These are phyloP conservation scores for Smithsoniella earleae DNA, from an alignment of 163 green algal genomes.

Conservation along the genomic window DNA sequence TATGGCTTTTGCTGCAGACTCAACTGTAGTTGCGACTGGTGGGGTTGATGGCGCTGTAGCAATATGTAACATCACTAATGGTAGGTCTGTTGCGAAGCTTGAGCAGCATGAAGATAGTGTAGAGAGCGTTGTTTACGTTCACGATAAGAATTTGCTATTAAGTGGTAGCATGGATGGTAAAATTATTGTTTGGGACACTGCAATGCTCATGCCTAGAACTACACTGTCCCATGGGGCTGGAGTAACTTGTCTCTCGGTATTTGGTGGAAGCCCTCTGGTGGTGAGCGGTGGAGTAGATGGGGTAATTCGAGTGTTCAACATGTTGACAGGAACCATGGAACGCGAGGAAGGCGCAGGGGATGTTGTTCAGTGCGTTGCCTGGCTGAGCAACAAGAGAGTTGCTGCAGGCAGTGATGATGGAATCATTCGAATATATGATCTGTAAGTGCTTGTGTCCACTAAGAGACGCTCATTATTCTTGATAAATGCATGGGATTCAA, in stretches of 20 bases:
- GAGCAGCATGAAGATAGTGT: conserved; percentile 67
- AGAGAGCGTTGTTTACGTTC: conserved; percentile 60
- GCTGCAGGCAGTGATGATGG: neutral
- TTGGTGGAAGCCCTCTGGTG: neutral
- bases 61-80: conserved; percentile 56
- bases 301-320: neutral
- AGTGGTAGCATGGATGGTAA: conserved; percentile 66
- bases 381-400: neutral
- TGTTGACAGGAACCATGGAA: neutral
- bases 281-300: neutral
- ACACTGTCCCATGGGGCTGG: neutral
- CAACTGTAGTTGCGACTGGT: conserved; percentile 51
- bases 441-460: no score
- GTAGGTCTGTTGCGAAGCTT: conserved; percentile 31
- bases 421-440: neutral
- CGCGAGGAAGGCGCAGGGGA: neutral
- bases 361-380: neutral
- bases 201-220: conserved; percentile 32
- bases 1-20: conserved; percentile 55
- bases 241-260: neutral
- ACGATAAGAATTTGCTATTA: conserved; percentile 48
- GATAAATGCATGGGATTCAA: no score
- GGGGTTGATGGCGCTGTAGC: conserved; percentile 56
- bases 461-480: no score
- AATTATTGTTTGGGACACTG: conserved; percentile 69